Base-by-base conservation (phyloP, 352 stramenopile species). In the Pythium aquatile region DNA sequence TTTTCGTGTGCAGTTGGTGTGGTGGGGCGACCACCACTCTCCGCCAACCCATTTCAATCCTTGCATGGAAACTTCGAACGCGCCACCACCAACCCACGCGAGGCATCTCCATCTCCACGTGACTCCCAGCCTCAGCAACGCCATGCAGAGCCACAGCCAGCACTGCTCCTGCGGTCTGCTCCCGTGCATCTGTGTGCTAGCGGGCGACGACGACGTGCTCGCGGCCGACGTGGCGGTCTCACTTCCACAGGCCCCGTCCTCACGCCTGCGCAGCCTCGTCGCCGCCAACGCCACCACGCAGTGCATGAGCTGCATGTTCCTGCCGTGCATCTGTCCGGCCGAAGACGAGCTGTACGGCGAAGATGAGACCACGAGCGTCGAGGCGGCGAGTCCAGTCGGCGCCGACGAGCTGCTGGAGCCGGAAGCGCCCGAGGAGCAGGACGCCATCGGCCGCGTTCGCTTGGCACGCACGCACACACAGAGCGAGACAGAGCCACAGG, bases 251-350 rank as follows among this genome's bases (percentile, higher is more conserved):
- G 29, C 32, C 44, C 47, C 35, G 39, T 28, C 44, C 20, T 54
- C 54, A 54, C 69, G 85, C 49, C 66, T 93, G 17, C 79, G 77
- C 52, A 71, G 67, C 46, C 69, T 93, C 30, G 77, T 91, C 37
- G 76, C 75, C 1, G 75, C 72, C 20, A 76, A 88, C 46, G 79
- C 81, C 46, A 87, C 78, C 20, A 73, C 68, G 30, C 72, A 85
- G 63, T 93, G 83, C 59, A 69, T 75, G 64, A 81, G 68, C 63
- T 93, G 83, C 65, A 89, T 91, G 83, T 81, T 93, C 58, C 60
- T 93, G 56, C 83, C 83, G 33, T 93, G 83, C 59, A 93, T 93
- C 68, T 93, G 83, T 47, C 83, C 83, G 46, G 66, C 62, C 11
- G 77, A 88, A 33, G 79, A 90, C n/a, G 77, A 86, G 0, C 14